These are phyloP conservation scores for Lentinus brumalis DNA, from an alignment of 768 basidiomycete genomes.

Conservation along the genomic window DNA sequence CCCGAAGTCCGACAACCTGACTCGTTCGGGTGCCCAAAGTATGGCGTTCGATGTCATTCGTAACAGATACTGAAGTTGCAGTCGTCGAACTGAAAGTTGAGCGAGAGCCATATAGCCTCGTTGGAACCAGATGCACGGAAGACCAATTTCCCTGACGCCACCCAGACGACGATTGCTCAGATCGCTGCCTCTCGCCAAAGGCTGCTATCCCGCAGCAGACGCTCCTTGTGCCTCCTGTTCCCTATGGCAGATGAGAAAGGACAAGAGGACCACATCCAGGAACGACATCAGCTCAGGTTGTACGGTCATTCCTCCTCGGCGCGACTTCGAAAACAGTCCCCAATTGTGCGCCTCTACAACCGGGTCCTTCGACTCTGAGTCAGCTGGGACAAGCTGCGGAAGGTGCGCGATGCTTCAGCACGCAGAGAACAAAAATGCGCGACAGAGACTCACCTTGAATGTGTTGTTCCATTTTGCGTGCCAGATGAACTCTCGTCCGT, in stretches of 20 bases:
- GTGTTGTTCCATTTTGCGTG: neutral
- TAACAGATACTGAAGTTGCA: too few relatives aligned
- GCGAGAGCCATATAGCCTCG: too few relatives aligned
- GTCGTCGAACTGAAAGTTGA: too few relatives aligned
- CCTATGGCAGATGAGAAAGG: constrained; percentile 1
- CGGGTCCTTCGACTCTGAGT: neutral
- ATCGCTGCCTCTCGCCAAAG: too few relatives aligned
- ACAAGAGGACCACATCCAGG: neutral
- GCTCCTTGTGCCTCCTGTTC: neutral
- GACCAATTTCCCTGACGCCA: too few relatives aligned
- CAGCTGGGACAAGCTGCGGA: neutral
- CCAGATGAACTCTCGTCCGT: constrained; percentile 3
- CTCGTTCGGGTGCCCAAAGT: too few relatives aligned
- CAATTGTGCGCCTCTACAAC: neutral
- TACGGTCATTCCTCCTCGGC: neutral
- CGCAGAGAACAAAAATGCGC: too few relatives aligned
- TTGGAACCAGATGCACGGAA: too few relatives aligned
- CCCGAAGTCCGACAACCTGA: too few relatives aligned
- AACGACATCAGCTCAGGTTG: neutral
- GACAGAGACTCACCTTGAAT: neutral
- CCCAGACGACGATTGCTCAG: too few relatives aligned
- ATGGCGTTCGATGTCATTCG: too few relatives aligned
- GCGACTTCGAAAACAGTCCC: neutral
- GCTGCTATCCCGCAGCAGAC: neutral
- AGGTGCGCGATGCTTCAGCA: neutral